Conservation (phyloP, 345 rosid genomes). For the Sonneratia alba region DNA sequence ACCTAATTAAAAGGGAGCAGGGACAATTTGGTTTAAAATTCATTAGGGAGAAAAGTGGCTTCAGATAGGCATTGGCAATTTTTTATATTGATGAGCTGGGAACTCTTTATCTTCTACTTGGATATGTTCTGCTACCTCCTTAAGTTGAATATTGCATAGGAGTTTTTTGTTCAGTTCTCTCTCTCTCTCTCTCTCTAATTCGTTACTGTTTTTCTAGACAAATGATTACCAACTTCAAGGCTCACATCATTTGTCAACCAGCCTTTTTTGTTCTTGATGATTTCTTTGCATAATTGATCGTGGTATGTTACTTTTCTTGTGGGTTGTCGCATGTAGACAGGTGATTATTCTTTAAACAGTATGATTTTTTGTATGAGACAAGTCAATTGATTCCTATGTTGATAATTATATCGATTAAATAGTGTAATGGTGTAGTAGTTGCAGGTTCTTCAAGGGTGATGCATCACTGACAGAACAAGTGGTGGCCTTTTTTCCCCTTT, state of each 20-base stretch:
- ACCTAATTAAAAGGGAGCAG: neutral
- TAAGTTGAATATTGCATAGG: neutral
- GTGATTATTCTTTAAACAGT: neutral
- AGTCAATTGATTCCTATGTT: neutral
- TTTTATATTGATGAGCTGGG: neutral
- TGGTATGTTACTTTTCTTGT: neutral
- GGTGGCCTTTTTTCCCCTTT: conserved; percentile 2
- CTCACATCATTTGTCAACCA: neutral
- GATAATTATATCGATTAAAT: neutral
- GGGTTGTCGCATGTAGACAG: neutral
- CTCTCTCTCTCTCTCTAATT: neutral
- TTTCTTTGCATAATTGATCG: neutral
- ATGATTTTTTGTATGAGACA: neutral
- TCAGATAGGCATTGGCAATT: neutral
- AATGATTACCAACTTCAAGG: neutral
- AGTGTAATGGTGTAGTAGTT: neutral
- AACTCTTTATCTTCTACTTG: neutral
- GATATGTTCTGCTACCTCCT: neutral
- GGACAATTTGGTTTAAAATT: neutral
- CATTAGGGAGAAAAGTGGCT: neutral
- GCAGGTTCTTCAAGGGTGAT: neutral
- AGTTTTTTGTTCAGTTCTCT: neutral
- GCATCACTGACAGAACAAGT: neutral
- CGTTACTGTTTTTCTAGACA: neutral
- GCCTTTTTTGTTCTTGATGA: neutral